Percentiles rank a stretch among this genome's conserved stretches.
Evolutionary conservation across 2,329 filamentous ascomycete genomes (phyloP).

Genomic region (Aspergillus versicolor): DNA sequence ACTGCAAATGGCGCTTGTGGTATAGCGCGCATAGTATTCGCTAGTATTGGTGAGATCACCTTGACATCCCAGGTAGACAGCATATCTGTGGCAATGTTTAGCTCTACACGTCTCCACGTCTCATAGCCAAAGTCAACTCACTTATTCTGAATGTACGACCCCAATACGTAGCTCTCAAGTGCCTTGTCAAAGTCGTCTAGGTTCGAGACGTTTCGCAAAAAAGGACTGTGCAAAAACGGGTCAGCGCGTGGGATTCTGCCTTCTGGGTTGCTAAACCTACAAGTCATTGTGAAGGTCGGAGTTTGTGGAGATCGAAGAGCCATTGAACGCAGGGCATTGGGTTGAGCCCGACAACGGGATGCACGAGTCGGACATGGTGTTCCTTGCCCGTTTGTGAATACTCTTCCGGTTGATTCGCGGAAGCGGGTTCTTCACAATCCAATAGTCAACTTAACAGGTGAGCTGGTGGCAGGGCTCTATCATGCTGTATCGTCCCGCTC

Average conservation of each 20-base stretch:
- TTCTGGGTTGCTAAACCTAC: conserved; percentile 49
- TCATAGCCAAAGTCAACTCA: conserved; percentile 46
- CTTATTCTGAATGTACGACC: conserved; percentile 74
- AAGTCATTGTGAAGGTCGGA: conserved; percentile 59
- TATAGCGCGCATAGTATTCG: conserved; percentile 88
- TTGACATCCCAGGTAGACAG: conserved; percentile 75
- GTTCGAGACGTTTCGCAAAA: conserved; percentile 78
- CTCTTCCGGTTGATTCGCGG: background rate
- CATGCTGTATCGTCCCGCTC: conserved; percentile 11
- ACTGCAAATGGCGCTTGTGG: conserved; percentile 89
- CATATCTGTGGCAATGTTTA: conserved; percentile 62
- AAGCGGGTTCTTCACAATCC: background rate
- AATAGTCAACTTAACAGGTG: conserved; percentile 2
- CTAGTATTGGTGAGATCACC: conserved; percentile 74
- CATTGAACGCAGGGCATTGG: conserved; percentile 69
- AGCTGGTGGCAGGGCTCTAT: conserved; percentile 4
- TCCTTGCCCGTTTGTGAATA: conserved; percentile 17
- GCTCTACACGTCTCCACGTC: conserved; percentile 3
- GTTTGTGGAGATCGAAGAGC: conserved; percentile 69
- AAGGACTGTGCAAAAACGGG: conserved; percentile 60
- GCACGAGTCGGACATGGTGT: conserved; percentile 47
- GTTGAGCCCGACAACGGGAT: conserved; percentile 70
- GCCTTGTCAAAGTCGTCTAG: conserved; percentile 72
- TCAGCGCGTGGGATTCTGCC: conserved; percentile 30
- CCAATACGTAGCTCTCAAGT: conserved; percentile 69